Evolutionary conservation across 441 rosid species (phyloP).

Genomic region (Erodium texanum): DNA sequence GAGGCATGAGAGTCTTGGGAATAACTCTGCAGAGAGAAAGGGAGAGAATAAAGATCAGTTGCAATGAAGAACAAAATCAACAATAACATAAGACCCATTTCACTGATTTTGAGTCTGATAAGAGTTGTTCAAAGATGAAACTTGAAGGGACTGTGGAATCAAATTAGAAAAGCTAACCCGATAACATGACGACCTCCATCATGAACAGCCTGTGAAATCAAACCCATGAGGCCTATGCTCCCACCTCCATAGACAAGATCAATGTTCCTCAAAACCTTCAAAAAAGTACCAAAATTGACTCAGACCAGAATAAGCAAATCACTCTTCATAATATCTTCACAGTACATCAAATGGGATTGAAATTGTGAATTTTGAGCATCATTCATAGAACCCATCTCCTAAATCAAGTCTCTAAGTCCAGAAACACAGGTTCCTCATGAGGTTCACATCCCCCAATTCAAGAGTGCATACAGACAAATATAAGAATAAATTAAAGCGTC

Average conservation of each 20-base stretch:
- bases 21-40: constrained; percentile 81
- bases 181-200: constrained; percentile 95
- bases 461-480: neutral
- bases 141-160: neutral
- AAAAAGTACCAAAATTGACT: constrained; percentile 20
- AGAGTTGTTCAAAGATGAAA: too few relatives aligned
- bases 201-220: constrained; percentile 88
- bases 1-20: constrained; percentile 99
- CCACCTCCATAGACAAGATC: constrained; percentile 96
- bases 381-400: too few relatives aligned
- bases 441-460: neutral
- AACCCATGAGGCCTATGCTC: constrained; percentile 93
- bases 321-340: neutral
- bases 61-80: constrained; percentile 22
- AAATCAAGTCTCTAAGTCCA: neutral
- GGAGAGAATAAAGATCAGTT: constrained; percentile 53
- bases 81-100: constrained; percentile 16
- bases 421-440: neutral
- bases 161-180: constrained; percentile 40
- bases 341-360: neutral
- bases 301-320: constrained; percentile 13
- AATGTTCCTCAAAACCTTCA: constrained; percentile 80
- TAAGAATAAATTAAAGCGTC: neutral
- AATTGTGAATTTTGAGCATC: too few relatives aligned
- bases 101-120: too few relatives aligned